A percentile compares a stretch with the other conserved stretches of the same genome.
phyloP scores from a whole-genome alignment of 1,139 yeast genomes.

The Saccharomyces pastorianus region DNA sequence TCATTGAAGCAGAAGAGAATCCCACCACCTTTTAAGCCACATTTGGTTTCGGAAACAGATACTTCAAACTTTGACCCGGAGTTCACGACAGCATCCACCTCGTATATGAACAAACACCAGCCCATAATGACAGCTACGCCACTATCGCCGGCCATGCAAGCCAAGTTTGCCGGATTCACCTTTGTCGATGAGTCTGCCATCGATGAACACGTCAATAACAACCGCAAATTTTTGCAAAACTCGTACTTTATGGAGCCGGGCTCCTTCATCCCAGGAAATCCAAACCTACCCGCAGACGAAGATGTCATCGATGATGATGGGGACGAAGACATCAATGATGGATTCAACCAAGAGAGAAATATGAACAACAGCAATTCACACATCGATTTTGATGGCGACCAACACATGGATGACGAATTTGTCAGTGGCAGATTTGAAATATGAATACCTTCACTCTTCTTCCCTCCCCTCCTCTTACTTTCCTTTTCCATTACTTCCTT shows the following conservation, averaged over 20 bases:
- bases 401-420: conserved; percentile 60
- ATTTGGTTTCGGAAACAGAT: conserved; percentile 80
- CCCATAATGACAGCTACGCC: conserved; percentile 40
- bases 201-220: conserved; percentile 62
- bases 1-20: conserved; percentile 67
- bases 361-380: conserved; percentile 10
- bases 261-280: conserved; percentile 70
- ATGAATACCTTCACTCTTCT: conserved; percentile 25
- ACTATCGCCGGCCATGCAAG: conserved; percentile 87
- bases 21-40: conserved; percentile 98
- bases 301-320: conserved; percentile 72
- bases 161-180: conserved; percentile 91
- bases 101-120: conserved; percentile 58
- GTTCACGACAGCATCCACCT: conserved; percentile 85
- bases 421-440: conserved; percentile 86
- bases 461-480: background rate
- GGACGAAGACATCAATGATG: conserved; percentile 43
- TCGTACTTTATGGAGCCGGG: conserved; percentile 46
- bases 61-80: conserved; percentile 96
- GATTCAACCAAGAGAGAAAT: conserved; percentile 5
- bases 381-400: conserved; percentile 30
- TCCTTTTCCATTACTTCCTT: background rate
- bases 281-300: conserved; percentile 72
- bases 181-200: conserved; percentile 89
- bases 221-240: conserved; percentile 29